phyloP scores from a whole-genome alignment of 306 rosid genomes.

The Amphicarpaea edgeworthii region DNA sequence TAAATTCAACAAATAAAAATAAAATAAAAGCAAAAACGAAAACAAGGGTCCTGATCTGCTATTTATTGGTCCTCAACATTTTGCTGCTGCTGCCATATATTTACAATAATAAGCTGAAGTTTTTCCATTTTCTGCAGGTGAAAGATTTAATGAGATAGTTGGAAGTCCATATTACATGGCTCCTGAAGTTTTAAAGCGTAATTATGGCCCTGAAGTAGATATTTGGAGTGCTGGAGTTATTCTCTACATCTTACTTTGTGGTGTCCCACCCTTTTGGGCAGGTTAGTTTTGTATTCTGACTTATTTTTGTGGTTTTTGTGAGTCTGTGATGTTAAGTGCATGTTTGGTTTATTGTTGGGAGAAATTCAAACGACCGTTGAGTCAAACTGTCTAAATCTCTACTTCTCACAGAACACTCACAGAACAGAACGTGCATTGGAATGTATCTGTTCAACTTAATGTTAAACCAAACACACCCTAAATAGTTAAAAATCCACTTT shows the following conservation, averaged over 20 bases:
- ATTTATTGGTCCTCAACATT: slow-evolving; percentile 25
- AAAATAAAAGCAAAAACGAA: too few relatives aligned
- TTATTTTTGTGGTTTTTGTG: slow-evolving; percentile 11
- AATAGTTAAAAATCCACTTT: slow-evolving; percentile 25
- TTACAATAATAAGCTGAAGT: slow-evolving; percentile 34
- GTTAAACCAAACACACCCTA: too few relatives aligned
- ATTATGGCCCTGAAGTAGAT: slow-evolving; percentile 89
- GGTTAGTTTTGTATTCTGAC: slow-evolving; percentile 63
- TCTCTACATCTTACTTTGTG: slow-evolving; percentile 90
- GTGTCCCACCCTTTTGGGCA: slow-evolving; percentile 99
- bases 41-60: too few relatives aligned
- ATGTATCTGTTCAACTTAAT: too few relatives aligned
- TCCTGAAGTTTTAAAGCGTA: slow-evolving; percentile 88
- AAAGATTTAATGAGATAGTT: slow-evolving; percentile 80
- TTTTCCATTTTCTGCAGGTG: slow-evolving; percentile 60
- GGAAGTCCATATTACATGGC: slow-evolving; percentile 99
- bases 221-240: slow-evolving; percentile 99
- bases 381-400: too few relatives aligned
- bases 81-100: slow-evolving; percentile 27
- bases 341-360: too few relatives aligned
- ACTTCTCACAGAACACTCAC: too few relatives aligned
- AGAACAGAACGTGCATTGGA: too few relatives aligned
- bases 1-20: too few relatives aligned
- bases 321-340: slow-evolving; percentile 17
- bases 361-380: too few relatives aligned